Evolutionary conservation across 106 monocot genomes (phyloP).

Genomic region (Dendrobium officinale): DNA sequence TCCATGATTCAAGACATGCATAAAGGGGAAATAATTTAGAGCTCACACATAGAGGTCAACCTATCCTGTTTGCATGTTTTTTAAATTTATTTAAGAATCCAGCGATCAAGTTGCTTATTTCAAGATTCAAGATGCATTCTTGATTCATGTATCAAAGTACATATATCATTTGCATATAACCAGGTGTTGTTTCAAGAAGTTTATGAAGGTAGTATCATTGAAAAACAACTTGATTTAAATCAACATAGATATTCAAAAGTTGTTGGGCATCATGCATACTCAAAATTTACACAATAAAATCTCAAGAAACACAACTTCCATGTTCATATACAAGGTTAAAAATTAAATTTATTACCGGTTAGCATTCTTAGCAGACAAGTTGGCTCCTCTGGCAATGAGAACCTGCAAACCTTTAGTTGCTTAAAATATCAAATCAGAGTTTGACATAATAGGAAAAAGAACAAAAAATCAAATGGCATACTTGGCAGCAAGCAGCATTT

Average conservation of each 20-base stretch:
- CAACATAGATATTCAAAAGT: not conserved
- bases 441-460: not conserved
- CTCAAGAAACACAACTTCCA: not conserved
- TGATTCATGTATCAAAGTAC: not conserved
- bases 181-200: not conserved
- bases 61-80: not conserved
- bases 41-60: not conserved
- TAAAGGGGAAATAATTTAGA: not conserved
- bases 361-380: conserved; percentile 40
- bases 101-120: not conserved
- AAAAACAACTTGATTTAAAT: not conserved
- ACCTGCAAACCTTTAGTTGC: conserved; percentile 12
- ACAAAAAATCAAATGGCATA: conserved; percentile 17
- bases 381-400: conserved; percentile 48
- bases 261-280: not conserved
- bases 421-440: conserved; percentile 4
- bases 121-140: not conserved
- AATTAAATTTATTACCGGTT: conserved; percentile 30
- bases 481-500: conserved; percentile 81
- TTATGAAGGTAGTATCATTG: not conserved
- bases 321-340: not conserved
- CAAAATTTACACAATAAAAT: not conserved
- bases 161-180: not conserved
- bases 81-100: not conserved
- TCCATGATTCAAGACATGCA: not conserved